Evolutionary conservation across 495 filamentous ascomycete species (phyloP).

Genomic region (Trichoderma asperelloides): DNA sequence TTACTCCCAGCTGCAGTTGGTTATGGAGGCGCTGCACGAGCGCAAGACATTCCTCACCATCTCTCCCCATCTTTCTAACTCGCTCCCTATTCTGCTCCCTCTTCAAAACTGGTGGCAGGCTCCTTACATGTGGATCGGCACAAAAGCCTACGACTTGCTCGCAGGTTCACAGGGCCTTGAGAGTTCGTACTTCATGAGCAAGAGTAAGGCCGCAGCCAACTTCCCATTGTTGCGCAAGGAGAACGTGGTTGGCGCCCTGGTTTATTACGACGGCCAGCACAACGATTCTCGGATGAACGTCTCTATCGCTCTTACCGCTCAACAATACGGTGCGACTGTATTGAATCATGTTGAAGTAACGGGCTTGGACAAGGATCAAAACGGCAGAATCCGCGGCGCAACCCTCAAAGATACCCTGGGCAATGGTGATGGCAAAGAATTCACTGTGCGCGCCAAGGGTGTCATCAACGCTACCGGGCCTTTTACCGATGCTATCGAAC

Average conservation of each 20-base stretch:
- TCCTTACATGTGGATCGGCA: conserved; percentile 75
- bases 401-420: conserved; percentile 61
- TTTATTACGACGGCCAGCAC: conserved; percentile 77
- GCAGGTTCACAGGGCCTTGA: conserved; percentile 73
- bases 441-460: conserved; percentile 8
- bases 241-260: conserved; percentile 60
- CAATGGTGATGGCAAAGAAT: conserved; percentile 36
- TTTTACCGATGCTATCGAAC: conserved; percentile 68
- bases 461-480: conserved; percentile 38
- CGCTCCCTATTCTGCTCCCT: conserved; percentile 75
- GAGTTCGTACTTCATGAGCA: conserved; percentile 70
- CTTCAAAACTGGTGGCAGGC: conserved; percentile 71
- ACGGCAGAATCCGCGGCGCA: conserved; percentile 58
- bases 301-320: conserved; percentile 67
- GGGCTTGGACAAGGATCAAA: conserved; percentile 53
- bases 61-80: conserved; percentile 70
- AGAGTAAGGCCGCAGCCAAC: conserved; percentile 64
- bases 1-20: conserved; percentile 68
- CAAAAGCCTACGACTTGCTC: conserved; percentile 67
- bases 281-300: conserved; percentile 81
- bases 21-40: conserved; percentile 67
- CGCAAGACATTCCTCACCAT: conserved; percentile 70
- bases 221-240: conserved; percentile 72
- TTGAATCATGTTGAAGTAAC: conserved; percentile 70
- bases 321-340: conserved; percentile 64